phyloP scores from a whole-genome alignment of 257 asterid genomes.

The Nicotiana tomentosiformis region DNA sequence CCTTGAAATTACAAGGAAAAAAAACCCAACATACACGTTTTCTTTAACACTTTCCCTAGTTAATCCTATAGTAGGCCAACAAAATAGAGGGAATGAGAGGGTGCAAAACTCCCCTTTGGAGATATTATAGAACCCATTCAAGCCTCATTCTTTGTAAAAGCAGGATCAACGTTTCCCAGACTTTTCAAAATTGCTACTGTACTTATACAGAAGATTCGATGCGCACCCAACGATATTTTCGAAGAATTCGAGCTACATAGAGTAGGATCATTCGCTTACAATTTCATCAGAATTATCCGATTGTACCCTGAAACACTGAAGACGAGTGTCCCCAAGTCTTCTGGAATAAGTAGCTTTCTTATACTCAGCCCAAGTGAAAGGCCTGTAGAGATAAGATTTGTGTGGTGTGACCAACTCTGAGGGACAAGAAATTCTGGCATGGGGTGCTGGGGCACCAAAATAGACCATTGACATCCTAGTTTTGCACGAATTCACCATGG shows the following conservation, averaged over 20 bases:
- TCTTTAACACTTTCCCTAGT: not conserved
- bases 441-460: constrained; percentile 57
- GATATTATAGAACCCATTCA: not conserved
- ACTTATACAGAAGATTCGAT: too few species aligned
- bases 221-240: too few species aligned
- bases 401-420: constrained; percentile 24
- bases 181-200: too few species aligned
- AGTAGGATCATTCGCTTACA: not conserved
- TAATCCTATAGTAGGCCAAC: not conserved
- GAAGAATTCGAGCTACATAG: too few species aligned
- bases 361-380: constrained; percentile 52
- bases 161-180: too few species aligned
- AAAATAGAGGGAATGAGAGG: not conserved
- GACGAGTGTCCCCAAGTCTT: constrained; percentile 36
- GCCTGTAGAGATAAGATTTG: constrained; percentile 31
- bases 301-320: constrained; percentile 20
- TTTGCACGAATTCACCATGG: constrained; percentile 29
- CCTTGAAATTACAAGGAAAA: not conserved
- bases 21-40: not conserved
- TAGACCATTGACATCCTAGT: constrained; percentile 59
- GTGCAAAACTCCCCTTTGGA: not conserved
- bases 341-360: constrained; percentile 29
- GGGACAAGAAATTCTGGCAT: constrained; percentile 32
- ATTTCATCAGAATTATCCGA: not conserved
- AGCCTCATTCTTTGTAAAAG: not conserved